Base-by-base conservation (phyloP, 2,329 filamentous ascomycete species). In the Aspergillus quadricinctus region DNA sequence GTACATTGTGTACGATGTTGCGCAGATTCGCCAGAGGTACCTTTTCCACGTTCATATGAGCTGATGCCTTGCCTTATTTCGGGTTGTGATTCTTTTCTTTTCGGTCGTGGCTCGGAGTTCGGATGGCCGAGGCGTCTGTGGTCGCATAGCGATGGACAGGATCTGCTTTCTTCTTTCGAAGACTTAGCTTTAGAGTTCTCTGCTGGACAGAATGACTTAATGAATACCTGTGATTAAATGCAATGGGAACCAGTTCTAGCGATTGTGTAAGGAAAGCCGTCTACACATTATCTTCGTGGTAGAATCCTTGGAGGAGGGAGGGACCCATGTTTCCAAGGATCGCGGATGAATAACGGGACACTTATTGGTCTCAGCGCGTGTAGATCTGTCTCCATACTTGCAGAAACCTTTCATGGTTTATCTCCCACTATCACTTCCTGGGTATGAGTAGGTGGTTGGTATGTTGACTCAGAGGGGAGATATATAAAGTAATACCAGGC, bases 1-100 rank as follows among this genome's bases (percentile, higher is more conserved):
- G 68, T 80, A 80, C 59, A 80, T 80, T 51, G 75, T 75, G 25
- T 80, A 80, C 56, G 76, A 80, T 63, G 71, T 78, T 27, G 71
- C 75, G n/a, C 78, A 80, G 67, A 75, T 80, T 56, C 71, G 72
- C 19, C 69, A 77, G 60, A 69, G 71, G 23, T 80, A 80, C 61
- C 63, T 80, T 40, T 71, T 79, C 46, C 69, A 72, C 25, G 74
- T 78, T 6, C 55, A 67, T n/a, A 78, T 78, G 72, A 54, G 57
- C n/a, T 29, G 19, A 27, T 48, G 27, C 2, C 27, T 29, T 46
- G 25, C 1, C 11, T 27, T 52, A 11, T 21, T 10, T 5, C 40
- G 41, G 41, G 19, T 10, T 45, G 41, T 45, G 8, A 21, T 23
- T 19, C 10, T 17, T 6, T 14, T 1, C 23, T 25, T 45, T 37